Conservation (phyloP, 768 basidiomycete genomes). For the Mycena galericulata region DNA sequence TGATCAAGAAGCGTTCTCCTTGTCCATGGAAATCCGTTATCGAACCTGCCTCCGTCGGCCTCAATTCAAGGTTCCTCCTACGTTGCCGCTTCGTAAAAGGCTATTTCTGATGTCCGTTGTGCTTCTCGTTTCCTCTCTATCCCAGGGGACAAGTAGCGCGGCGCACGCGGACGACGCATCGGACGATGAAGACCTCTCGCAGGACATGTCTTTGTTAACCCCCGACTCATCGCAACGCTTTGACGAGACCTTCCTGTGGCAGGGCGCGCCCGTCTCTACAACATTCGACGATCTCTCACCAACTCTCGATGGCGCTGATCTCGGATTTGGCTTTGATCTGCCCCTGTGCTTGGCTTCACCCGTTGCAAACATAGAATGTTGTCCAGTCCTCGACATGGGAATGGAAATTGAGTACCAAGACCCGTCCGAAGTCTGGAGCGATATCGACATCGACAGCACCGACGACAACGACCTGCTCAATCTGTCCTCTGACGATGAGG, state of each 20-base stretch:
- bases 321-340: conserved; percentile 20
- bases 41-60: conserved; percentile 53
- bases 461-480: conserved; percentile 14
- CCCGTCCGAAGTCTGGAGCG: conserved; percentile 30
- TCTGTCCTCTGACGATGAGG: conserved; percentile 24
- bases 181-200: conserved; percentile 40
- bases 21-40: conserved; percentile 59
- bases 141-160: conserved; percentile 22
- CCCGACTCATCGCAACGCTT: conserved; percentile 32
- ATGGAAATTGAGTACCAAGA: conserved; percentile 28
- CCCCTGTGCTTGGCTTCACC: conserved; percentile 3
- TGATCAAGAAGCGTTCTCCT: conserved; percentile 52
- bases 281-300: too few species aligned
- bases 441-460: conserved; percentile 8
- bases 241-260: conserved; percentile 34
- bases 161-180: conserved; percentile 3
- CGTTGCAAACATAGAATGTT: conserved; percentile 25
- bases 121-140: background rate
- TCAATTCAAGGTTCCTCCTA: conserved; percentile 59
- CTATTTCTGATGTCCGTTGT: conserved; percentile 23
- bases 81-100: conserved; percentile 19
- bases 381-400: conserved; percentile 12
- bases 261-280: background rate
- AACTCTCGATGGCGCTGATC: background rate
- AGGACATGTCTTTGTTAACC: conserved; percentile 31